A percentile compares a stretch with the other conserved stretches of the same genome.
Conservation (phyloP, 495 filamentous ascomycete species). For the Staphylotrichum longicolle region DNA sequence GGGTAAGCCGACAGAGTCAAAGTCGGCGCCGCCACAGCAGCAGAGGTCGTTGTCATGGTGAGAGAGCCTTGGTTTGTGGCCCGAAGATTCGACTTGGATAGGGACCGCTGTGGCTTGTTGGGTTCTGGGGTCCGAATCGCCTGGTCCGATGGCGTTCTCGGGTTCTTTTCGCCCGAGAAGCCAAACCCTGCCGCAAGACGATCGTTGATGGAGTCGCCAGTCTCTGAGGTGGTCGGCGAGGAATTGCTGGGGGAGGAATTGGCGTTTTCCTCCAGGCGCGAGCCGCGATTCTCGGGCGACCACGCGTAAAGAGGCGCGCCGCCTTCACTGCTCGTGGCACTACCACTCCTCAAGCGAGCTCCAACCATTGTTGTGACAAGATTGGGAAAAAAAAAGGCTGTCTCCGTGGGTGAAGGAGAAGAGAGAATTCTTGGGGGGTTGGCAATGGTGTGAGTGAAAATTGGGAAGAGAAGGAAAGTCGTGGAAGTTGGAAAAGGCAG, state of each 20-base stretch:
- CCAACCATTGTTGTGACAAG: conserved; percentile 7
- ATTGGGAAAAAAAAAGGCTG: not conserved
- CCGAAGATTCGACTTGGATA: conserved; percentile 9
- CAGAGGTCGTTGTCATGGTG: not conserved
- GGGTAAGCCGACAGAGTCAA: conserved; percentile 5
- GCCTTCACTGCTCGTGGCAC: conserved; percentile 6
- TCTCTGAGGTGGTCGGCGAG: not conserved
- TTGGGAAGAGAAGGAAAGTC: not conserved
- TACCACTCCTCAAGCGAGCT: not conserved
- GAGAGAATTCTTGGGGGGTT: not conserved
- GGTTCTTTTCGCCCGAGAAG: not conserved
- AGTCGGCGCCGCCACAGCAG: not conserved
- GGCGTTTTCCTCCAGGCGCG: not conserved
- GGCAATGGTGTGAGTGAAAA: not conserved
- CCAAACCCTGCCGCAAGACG: not conserved
- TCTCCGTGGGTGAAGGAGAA: not conserved
- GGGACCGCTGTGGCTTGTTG: not conserved
- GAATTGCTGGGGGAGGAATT: not conserved
- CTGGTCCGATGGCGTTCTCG: conserved; percentile 3
- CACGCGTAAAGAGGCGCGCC: conserved; percentile 12
- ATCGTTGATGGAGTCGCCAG: not conserved
- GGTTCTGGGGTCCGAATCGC: not conserved
- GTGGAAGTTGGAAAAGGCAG: not conserved
- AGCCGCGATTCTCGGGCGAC: not conserved
- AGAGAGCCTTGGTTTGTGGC: not conserved